Evolutionary conservation across 306 rosid genomes (phyloP).

Genomic region (Abrus precatorius): DNA sequence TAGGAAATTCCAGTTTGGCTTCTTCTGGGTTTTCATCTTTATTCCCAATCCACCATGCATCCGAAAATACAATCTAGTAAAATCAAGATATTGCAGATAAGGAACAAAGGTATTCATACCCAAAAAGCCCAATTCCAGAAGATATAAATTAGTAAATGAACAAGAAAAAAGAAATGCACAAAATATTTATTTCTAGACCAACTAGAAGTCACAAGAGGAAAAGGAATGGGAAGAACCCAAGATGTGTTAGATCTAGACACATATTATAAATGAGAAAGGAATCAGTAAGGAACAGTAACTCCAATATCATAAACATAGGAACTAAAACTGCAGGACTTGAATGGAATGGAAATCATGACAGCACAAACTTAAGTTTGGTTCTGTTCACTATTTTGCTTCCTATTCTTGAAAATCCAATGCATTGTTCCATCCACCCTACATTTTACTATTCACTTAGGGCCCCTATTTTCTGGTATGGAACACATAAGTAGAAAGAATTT

Average conservation of each 20-base stretch:
- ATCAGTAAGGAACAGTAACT: conserved; percentile 8
- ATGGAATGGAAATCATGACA: conserved; percentile 28
- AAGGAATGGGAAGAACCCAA: conserved; percentile 19
- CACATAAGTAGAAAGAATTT: conserved; percentile 5
- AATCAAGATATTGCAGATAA: conserved; percentile 41
- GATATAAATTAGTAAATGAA: conserved; percentile 30
- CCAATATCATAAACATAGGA: conserved; percentile 32
- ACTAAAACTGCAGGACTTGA: not conserved
- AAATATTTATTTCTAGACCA: conserved; percentile 18
- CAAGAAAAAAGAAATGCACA: conserved; percentile 30
- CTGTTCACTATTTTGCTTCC: conserved; percentile 8
- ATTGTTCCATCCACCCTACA: not conserved
- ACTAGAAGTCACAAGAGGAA: conserved; percentile 27
- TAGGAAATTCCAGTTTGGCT: conserved; percentile 79
- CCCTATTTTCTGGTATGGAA: not conserved
- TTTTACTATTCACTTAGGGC: not conserved
- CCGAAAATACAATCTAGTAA: conserved; percentile 83
- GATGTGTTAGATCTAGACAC: not conserved
- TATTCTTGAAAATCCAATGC: not conserved
- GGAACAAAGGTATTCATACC: conserved; percentile 24
- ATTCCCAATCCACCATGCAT: conserved; percentile 96
- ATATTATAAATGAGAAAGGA: conserved; percentile 2
- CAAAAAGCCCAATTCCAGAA: conserved; percentile 31
- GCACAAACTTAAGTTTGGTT: conserved; percentile 2
- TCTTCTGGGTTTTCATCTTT: conserved; percentile 88